Base-by-base conservation (phyloP, 805 yeast species). In the Debaryomyces hansenii region DNA sequence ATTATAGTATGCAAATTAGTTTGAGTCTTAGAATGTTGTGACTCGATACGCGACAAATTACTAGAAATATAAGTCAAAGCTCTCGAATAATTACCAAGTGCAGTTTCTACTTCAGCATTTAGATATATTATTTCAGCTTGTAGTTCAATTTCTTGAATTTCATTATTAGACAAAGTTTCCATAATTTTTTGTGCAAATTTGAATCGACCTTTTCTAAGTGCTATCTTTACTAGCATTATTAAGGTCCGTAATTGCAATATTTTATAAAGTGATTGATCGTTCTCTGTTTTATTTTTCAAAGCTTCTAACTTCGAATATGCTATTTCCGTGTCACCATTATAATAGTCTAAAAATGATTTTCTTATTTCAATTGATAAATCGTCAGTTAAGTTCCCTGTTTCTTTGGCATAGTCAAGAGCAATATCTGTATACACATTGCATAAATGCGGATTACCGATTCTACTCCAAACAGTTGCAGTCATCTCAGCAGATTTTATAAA, bases 401-500 rank as follows among this genome's bases (percentile, higher is more conserved):
- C 69, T 1, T 64, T 62, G 6, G 78, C 67, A 29, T 71, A 63
- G 2, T 66, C 70, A n/a, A 69, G 37, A 0, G 82, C 79, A 29
- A 80, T 63, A 4, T 72, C 75, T n/a, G 66, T 61, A 58, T 81
- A 82, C 2, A 76, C 58, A 12, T 72, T 69, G 15, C 82, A 69
- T 24, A 83, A 57, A 8, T 69, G 63, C 3, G 70, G 68, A 41
- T 69, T 68, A 0, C 88, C 87, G 12, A 76, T 67, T 46, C 82
- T 63, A 14, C 65, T 54, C 89, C 85, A 82, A 27, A 75, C 65
- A 2, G 77, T 60, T 1, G 79, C 68, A 2, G 67, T 59, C 38
- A 78, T 52, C 32, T 74, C 79, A 46, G 82, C 72, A 34, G 75
- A 69, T 34, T 76, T 72, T 32, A 77, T 66, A 50, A 80, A 76